phyloP scores from a whole-genome alignment of 805 yeast species.

The Pichia pseudocactophila region DNA sequence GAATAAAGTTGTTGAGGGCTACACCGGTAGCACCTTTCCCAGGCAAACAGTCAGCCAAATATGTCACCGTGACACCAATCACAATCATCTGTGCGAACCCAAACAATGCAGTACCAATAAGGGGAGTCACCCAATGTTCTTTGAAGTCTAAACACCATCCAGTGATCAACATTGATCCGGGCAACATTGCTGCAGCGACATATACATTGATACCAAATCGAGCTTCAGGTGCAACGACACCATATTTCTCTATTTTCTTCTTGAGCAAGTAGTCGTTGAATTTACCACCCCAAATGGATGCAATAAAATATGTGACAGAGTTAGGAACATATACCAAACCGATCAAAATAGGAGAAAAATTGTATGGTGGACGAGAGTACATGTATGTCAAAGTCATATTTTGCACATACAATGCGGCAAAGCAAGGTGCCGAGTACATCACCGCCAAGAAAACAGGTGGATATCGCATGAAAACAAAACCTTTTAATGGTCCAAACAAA shows the following conservation, averaged over 20 bases:
- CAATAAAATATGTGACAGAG: conserved; percentile 65
- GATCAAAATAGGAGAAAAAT: conserved; percentile 52
- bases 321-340: conserved; percentile 81
- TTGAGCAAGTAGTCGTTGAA: conserved; percentile 62
- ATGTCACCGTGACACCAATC: conserved; percentile 73
- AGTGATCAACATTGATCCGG: conserved; percentile 58
- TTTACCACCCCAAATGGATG: conserved; percentile 72
- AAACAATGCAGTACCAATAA: conserved; percentile 72
- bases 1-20: conserved; percentile 66
- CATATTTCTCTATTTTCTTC: conserved; percentile 46
- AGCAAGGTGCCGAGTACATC: conserved; percentile 59
- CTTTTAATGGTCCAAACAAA: conserved; percentile 49
- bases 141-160: conserved; percentile 75
- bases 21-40: conserved; percentile 87
- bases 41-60: conserved; percentile 75
- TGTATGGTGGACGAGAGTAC: conserved; percentile 59
- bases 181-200: conserved; percentile 52
- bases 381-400: conserved; percentile 63
- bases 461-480: conserved; percentile 50
- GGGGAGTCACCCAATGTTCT: conserved; percentile 68
- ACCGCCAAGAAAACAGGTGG: conserved; percentile 71
- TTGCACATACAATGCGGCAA: conserved; percentile 60
- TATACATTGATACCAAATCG: conserved; percentile 69
- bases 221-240: conserved; percentile 65
- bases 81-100: conserved; percentile 81